Evolutionary conservation across 208 protist genomes (phyloP).

Genomic region (Wallacemonas sp.): DNA sequence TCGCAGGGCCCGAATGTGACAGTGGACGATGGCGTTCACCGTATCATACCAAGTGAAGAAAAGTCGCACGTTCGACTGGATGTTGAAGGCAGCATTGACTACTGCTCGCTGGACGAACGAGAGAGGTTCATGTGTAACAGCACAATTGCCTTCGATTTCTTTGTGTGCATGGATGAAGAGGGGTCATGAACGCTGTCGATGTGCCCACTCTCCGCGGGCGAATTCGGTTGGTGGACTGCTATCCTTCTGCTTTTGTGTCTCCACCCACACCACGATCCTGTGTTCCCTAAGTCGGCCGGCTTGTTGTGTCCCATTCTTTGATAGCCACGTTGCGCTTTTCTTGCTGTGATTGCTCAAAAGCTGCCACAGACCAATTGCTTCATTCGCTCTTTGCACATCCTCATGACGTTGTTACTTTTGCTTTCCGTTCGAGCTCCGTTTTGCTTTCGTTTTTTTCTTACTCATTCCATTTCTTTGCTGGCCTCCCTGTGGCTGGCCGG

Average conservation of each 20-base stretch:
- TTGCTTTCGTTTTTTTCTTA: constrained; percentile 3
- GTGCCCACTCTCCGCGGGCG: too few species aligned
- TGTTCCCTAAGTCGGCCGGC: too few species aligned
- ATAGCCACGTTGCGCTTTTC: too few species aligned
- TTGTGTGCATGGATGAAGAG: neutral
- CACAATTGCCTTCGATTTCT: neutral
- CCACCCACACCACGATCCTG: too few species aligned
- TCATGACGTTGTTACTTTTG: constrained; percentile 5
- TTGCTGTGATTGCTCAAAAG: too few species aligned
- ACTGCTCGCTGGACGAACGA: neutral
- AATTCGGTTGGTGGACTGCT: too few species aligned
- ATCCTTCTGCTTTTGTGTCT: too few species aligned
- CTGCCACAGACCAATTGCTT: too few species aligned
- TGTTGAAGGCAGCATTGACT: constrained; percentile 3
- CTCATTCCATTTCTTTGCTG: neutral
- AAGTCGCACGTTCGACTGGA: constrained; percentile 8
- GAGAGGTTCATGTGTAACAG: neutral
- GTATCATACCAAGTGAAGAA: neutral
- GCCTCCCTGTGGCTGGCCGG: neutral
- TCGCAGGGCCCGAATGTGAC: neutral
- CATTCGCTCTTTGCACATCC: too few species aligned
- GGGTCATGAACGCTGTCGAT: neutral
- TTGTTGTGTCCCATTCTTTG: too few species aligned
- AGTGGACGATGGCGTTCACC: neutral
- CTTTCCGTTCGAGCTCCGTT: neutral